phyloP scores from a whole-genome alignment of 768 basidiomycete species.

The Russula foetens region DNA sequence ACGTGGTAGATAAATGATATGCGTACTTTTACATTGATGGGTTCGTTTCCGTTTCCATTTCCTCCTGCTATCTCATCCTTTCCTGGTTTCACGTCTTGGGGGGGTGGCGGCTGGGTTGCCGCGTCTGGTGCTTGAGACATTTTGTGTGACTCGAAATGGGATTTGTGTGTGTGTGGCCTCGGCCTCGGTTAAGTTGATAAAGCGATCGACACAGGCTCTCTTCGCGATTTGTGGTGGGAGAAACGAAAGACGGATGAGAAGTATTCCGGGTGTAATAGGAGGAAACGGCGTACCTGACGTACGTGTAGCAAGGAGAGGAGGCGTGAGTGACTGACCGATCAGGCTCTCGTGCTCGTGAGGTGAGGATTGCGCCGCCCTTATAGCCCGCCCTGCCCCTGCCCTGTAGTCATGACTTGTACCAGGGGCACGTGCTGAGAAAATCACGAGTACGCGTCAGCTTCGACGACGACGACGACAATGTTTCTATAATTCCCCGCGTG shows the following conservation, averaged over 20 bases:
- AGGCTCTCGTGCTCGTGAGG: too few relatives aligned
- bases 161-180: not conserved
- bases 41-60: constrained; percentile 23
- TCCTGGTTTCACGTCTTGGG: constrained; percentile 34
- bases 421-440: constrained; percentile 16
- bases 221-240: too few relatives aligned
- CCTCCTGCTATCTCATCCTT: too few relatives aligned
- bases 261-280: not conserved
- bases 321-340: constrained; percentile 1
- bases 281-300: not conserved
- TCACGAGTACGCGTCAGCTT: not conserved
- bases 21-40: constrained; percentile 75
- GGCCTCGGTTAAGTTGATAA: not conserved
- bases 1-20: not conserved
- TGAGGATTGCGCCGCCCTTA: constrained; percentile 6
- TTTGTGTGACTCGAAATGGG: not conserved
- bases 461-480: too few relatives aligned
- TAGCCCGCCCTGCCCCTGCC: too few relatives aligned
- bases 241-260: not conserved
- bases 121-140: constrained; percentile 8
- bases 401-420: not conserved
- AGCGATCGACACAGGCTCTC: not conserved
- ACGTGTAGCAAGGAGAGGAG: not conserved
- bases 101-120: not conserved
- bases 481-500: too few relatives aligned